A percentile compares a stretch with the other conserved stretches of the same genome.
These are phyloP conservation scores for Astraeus odoratus DNA, from an alignment of 768 basidiomycete genomes.

Conservation along the genomic window DNA sequence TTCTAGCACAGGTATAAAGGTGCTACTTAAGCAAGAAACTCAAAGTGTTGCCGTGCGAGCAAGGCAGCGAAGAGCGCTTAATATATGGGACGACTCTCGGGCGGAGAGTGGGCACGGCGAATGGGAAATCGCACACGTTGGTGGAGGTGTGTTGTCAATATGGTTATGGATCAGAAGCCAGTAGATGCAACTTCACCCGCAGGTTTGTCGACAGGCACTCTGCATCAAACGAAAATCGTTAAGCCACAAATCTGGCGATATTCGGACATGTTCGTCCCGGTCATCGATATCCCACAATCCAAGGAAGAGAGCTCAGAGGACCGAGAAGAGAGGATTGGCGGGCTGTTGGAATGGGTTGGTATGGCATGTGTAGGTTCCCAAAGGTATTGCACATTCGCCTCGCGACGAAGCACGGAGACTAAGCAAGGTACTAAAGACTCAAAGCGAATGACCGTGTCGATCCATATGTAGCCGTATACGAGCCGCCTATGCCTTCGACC, in stretches of 20 bases:
- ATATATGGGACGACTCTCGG: conserved; percentile 44
- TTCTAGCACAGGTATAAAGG: conserved; percentile 37
- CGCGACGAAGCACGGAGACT: not conserved
- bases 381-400: conserved; percentile 34
- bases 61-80: conserved; percentile 35
- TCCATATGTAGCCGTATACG: conserved; percentile 64
- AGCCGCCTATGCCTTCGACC: conserved; percentile 38
- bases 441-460: conserved; percentile 57
- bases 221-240: conserved; percentile 9
- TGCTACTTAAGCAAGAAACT: conserved; percentile 37
- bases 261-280: conserved; percentile 37
- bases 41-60: conserved; percentile 31
- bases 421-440: conserved; percentile 34
- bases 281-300: conserved; percentile 20
- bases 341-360: conserved; percentile 68
- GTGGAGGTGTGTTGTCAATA: conserved; percentile 14
- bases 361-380: conserved; percentile 62
- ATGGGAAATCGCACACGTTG: conserved; percentile 41
- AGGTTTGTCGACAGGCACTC: not conserved
- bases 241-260: conserved; percentile 18
- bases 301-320: conserved; percentile 38
- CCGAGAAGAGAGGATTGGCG: conserved; percentile 38
- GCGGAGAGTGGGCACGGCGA: conserved; percentile 22
- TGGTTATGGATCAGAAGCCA: not conserved
- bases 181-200: not conserved